Evolutionary conservation across 768 basidiomycete species (phyloP).

Genomic region (Podaxis sp.): DNA sequence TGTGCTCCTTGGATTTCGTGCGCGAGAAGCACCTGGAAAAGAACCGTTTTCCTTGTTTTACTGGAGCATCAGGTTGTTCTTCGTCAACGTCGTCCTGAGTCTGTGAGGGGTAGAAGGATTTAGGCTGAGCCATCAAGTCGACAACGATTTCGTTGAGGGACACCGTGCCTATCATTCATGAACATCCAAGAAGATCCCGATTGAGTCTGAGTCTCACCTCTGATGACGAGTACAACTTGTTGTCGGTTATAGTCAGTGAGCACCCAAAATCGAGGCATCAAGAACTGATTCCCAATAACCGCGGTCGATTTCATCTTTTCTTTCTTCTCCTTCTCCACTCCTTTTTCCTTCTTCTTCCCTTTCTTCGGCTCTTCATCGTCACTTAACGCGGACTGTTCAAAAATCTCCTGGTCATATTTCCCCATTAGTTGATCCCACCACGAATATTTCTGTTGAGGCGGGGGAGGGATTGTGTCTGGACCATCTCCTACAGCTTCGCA

Average conservation of each 20-base stretch:
- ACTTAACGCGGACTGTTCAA: slow-evolving; percentile 53
- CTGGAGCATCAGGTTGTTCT: not conserved
- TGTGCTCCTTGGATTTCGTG: slow-evolving; percentile 19
- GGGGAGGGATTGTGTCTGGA: slow-evolving; percentile 43
- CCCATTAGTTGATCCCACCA: slow-evolving; percentile 86
- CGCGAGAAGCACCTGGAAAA: slow-evolving; percentile 28
- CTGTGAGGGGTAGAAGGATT: slow-evolving; percentile 54
- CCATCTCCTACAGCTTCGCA: slow-evolving; percentile 50
- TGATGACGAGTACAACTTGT: slow-evolving; percentile 72
- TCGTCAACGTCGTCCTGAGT: slow-evolving; percentile 20
- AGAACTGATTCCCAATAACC: slow-evolving; percentile 57
- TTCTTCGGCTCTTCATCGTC: slow-evolving; percentile 15
- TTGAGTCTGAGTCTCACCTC: slow-evolving; percentile 34
- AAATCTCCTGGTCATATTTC: slow-evolving; percentile 79
- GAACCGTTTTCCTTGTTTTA: slow-evolving; percentile 21
- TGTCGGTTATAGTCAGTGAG: slow-evolving; percentile 72
- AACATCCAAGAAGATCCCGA: slow-evolving; percentile 10
- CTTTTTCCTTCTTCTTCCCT: slow-evolving; percentile 9
- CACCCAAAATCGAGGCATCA: slow-evolving; percentile 85
- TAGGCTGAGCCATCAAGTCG: slow-evolving; percentile 78
- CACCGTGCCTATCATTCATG: slow-evolving; percentile 54
- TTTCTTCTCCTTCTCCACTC: slow-evolving; percentile 27
- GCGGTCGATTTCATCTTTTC: slow-evolving; percentile 51
- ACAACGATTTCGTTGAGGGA: slow-evolving; percentile 84
- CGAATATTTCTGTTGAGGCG: slow-evolving; percentile 44